Percentiles rank a stretch among this genome's conserved stretches.
Evolutionary conservation across 768 basidiomycete genomes (phyloP).

Genomic region (Termitomyces sp.): DNA sequence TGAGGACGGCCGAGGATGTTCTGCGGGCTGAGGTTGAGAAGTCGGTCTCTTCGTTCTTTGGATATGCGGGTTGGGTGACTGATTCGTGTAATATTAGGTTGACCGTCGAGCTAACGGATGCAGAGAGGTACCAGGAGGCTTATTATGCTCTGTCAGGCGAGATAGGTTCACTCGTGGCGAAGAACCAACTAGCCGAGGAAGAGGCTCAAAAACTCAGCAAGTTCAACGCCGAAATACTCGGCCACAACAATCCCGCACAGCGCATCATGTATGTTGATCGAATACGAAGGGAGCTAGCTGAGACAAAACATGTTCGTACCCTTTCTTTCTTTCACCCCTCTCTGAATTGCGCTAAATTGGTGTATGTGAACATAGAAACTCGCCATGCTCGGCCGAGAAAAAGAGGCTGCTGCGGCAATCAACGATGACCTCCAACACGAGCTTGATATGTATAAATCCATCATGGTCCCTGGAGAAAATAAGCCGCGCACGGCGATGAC

Average conservation of each 20-base stretch:
- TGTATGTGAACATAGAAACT: slow-evolving; percentile 34
- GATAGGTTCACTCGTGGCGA: slow-evolving; percentile 55
- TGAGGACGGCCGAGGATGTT: slow-evolving; percentile 59
- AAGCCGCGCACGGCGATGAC: slow-evolving; percentile 54
- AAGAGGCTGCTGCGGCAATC: slow-evolving; percentile 34
- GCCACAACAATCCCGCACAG: slow-evolving; percentile 81
- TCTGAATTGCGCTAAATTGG: background rate
- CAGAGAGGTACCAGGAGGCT: slow-evolving; percentile 63
- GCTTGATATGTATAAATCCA: slow-evolving; percentile 56
- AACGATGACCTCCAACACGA: slow-evolving; percentile 48
- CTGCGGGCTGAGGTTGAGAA: slow-evolving; percentile 62
- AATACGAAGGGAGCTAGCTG: slow-evolving; percentile 73
- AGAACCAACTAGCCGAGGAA: slow-evolving; percentile 74
- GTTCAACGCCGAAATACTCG: slow-evolving; percentile 82
- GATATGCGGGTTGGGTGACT: background rate
- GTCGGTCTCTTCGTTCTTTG: slow-evolving; percentile 34
- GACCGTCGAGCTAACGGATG: slow-evolving; percentile 48
- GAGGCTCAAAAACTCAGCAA: slow-evolving; percentile 71
- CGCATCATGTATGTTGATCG: slow-evolving; percentile 84
- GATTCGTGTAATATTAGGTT: slow-evolving; percentile 21
- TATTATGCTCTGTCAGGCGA: slow-evolving; percentile 62
- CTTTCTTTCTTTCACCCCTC: background rate
- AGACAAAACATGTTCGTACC: slow-evolving; percentile 70
- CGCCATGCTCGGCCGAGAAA: slow-evolving; percentile 38
- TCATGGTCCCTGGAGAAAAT: slow-evolving; percentile 38